phyloP scores from a whole-genome alignment of 2,329 filamentous ascomycete genomes.

The Anthostomella pinea region DNA sequence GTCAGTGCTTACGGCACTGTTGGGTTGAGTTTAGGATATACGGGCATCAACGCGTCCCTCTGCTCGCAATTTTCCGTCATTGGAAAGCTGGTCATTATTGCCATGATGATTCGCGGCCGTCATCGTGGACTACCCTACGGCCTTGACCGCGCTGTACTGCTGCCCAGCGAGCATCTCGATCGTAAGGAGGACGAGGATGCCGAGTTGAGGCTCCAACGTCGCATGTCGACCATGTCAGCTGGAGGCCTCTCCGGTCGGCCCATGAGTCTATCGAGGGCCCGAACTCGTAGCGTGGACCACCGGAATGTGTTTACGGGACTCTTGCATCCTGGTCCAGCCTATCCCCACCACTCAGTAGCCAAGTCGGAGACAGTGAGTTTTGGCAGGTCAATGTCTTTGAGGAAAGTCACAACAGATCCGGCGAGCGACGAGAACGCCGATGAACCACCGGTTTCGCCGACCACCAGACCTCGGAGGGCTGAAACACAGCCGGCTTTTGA shows the following conservation, averaged over 20 bases:
- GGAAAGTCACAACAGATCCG: conserved; percentile 19
- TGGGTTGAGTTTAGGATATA: conserved; percentile 82
- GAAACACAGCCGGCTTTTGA: conserved; percentile 22
- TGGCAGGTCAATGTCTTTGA: conserved; percentile 19
- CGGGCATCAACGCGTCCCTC: conserved; percentile 73
- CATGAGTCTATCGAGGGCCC: conserved; percentile 21
- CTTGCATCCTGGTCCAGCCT: conserved; percentile 30
- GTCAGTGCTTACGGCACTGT: conserved; percentile 94
- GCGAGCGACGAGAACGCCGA: conserved; percentile 19
- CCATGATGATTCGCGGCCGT: conserved; percentile 67
- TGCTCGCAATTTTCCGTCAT: conserved; percentile 76
- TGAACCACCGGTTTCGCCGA: conserved; percentile 3
- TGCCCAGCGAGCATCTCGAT: conserved; percentile 56
- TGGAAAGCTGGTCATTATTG: conserved; percentile 66
- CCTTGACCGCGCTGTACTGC: conserved; percentile 58
- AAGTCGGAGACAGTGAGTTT: conserved; percentile 20
- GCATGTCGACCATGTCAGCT: conserved; percentile 34
- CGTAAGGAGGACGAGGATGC: conserved; percentile 50
- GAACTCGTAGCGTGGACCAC: conserved; percentile 29
- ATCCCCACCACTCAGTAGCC: conserved; percentile 17
- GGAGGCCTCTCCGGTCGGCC: conserved; percentile 18
- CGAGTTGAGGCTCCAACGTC: conserved; percentile 36
- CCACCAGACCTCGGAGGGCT: conserved; percentile 16
- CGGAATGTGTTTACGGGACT: conserved; percentile 25
- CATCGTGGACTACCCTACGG: conserved; percentile 68